phyloP scores from a whole-genome alignment of 2,329 filamentous ascomycete species.

The Xylaria sp. region DNA sequence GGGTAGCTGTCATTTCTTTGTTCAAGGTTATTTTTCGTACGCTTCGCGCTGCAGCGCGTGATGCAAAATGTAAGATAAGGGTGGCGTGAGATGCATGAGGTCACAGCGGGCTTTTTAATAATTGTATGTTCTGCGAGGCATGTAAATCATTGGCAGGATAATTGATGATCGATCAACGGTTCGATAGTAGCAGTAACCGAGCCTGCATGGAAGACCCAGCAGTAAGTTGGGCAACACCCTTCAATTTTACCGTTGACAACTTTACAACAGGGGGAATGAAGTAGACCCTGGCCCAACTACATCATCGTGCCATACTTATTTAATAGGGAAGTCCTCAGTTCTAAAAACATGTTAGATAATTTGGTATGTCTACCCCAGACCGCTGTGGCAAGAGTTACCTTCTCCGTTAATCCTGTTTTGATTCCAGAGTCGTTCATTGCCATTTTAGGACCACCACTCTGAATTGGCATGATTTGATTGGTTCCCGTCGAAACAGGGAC shows the following conservation, averaged over 20 bases:
- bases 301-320: constrained; percentile 23
- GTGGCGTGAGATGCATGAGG: constrained; percentile 41
- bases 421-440: constrained; percentile 29
- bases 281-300: constrained; percentile 27
- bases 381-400: constrained; percentile 9
- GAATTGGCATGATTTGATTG: constrained; percentile 28
- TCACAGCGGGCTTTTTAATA: constrained; percentile 42
- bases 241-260: neutral
- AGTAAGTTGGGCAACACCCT: neutral
- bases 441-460: constrained; percentile 19
- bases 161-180: constrained; percentile 12
- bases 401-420: neutral
- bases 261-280: constrained; percentile 5
- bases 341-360: constrained; percentile 3
- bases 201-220: neutral
- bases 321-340: constrained; percentile 3
- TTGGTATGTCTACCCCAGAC: constrained; percentile 19
- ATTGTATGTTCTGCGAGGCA: constrained; percentile 5
- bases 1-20: constrained; percentile 30
- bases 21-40: constrained; percentile 27
- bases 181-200: neutral
- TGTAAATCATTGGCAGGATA: neutral
- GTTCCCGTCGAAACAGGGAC: constrained; percentile 3
- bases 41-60: constrained; percentile 16
- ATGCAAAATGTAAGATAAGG: constrained; percentile 27